Percentiles rank a stretch among this genome's conserved stretches.
Conservation (phyloP, 306 rosid species). For the Senna siamea region DNA sequence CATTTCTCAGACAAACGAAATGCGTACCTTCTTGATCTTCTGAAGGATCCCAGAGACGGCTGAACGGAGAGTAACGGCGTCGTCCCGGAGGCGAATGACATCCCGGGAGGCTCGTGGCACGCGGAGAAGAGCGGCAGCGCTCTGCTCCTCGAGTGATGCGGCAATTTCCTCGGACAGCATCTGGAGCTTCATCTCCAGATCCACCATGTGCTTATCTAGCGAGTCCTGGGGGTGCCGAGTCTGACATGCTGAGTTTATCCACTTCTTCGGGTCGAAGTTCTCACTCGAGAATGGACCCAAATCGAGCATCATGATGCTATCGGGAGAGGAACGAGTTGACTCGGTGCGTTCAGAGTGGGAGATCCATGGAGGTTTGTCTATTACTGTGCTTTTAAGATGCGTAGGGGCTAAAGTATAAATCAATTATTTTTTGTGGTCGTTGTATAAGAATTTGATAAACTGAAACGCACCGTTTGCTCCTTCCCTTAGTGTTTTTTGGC, state of each 20-base stretch:
- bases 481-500: background rate
- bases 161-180: slow-evolving; percentile 93
- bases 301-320: slow-evolving; percentile 76
- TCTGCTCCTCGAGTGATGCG: slow-evolving; percentile 92
- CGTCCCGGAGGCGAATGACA: slow-evolving; percentile 89
- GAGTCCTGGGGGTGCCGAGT: slow-evolving; percentile 86
- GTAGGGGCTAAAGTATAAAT: slow-evolving; percentile 11
- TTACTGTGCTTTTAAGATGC: background rate
- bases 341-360: slow-evolving; percentile 1
- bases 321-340: slow-evolving; percentile 5
- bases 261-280: slow-evolving; percentile 86
- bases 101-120: slow-evolving; percentile 96
- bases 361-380: slow-evolving; percentile 35
- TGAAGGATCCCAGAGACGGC: slow-evolving; percentile 84
- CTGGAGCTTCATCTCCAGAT: slow-evolving; percentile 95
- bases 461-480: slow-evolving; percentile 18
- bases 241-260: slow-evolving; percentile 93
- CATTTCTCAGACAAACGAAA: background rate
- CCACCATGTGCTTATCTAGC: slow-evolving; percentile 80
- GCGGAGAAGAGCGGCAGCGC: slow-evolving; percentile 88
- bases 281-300: slow-evolving; percentile 85
- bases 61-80: slow-evolving; percentile 86
- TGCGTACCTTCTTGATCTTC: slow-evolving; percentile 83
- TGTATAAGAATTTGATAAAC: background rate
- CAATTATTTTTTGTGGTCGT: background rate